Percentiles rank a stretch among this genome's conserved stretches.
These are phyloP conservation scores for Zizania palustris DNA, from an alignment of 202 grass and related monocot genomes.

Conservation along the genomic window DNA sequence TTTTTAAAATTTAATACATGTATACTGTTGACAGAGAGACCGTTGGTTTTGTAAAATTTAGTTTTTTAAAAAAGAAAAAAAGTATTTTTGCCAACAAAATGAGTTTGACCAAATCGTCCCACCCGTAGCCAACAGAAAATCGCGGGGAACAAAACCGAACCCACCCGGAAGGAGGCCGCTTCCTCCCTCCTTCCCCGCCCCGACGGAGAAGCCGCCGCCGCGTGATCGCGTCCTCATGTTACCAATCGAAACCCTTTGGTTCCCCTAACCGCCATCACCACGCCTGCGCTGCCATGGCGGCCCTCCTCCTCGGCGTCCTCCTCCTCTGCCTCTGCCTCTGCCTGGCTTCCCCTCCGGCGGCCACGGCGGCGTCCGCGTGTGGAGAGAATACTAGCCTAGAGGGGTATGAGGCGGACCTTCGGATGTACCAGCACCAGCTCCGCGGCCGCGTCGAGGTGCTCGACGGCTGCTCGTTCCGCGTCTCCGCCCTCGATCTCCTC, in stretches of 20 bases:
- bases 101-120: background rate
- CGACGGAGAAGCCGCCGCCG: slow-evolving; percentile 13
- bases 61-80: too few species aligned
- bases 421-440: slow-evolving; percentile 91
- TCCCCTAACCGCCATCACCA: slow-evolving; percentile 4
- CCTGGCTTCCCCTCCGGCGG: background rate
- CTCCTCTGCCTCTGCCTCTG: slow-evolving; percentile 8
- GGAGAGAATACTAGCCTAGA: slow-evolving; percentile 52
- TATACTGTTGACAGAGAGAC: too few species aligned
- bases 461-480: slow-evolving; percentile 85
- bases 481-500: slow-evolving; percentile 74
- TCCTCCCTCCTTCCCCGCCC: background rate
- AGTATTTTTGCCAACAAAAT: background rate
- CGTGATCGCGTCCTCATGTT: slow-evolving; percentile 39
- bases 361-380: slow-evolving; percentile 37
- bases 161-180: slow-evolving; percentile 1
- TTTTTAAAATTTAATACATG: too few species aligned
- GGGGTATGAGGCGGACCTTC: slow-evolving; percentile 65
- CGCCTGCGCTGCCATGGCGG: slow-evolving; percentile 4
- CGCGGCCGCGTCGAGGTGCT: slow-evolving; percentile 67
- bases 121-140: slow-evolving; percentile 29
- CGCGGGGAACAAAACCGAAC: background rate
- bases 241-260: background rate
- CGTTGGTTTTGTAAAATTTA: too few species aligned
- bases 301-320: background rate